A percentile compares a stretch with the other conserved stretches of the same genome.
phyloP scores from a whole-genome alignment of 148 eudicot species.

The Vaccinium macrocarpon region DNA sequence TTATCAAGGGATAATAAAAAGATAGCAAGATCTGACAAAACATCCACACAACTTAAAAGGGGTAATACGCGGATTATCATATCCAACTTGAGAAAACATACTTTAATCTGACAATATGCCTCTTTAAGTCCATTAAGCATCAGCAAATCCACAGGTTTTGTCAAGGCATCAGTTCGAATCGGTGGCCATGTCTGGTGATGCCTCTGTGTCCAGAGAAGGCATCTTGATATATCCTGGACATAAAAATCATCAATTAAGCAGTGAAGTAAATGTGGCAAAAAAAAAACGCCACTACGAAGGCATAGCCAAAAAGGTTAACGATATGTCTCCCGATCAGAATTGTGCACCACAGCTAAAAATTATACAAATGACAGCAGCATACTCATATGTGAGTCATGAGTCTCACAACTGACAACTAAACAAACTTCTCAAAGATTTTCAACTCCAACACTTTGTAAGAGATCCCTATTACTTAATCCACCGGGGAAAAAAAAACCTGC shows the following conservation, averaged over 20 bases:
- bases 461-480: background rate
- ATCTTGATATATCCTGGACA: slow-evolving; percentile 89
- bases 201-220: slow-evolving; percentile 97
- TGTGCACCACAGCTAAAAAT: background rate
- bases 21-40: background rate
- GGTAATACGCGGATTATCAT: background rate
- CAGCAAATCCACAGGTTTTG: slow-evolving; percentile 79
- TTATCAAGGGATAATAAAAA: background rate
- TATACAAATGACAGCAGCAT: slow-evolving; percentile 3
- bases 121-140: slow-evolving; percentile 92
- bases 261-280: slow-evolving; percentile 4
- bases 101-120: slow-evolving; percentile 77
- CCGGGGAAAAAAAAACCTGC: background rate
- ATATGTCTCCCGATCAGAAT: background rate
- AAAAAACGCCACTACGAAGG: background rate
- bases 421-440: background rate
- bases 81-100: background rate
- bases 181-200: slow-evolving; percentile 99
- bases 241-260: background rate
- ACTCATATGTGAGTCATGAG: background rate
- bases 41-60: background rate
- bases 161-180: slow-evolving; percentile 81
- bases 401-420: background rate
- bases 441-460: background rate
- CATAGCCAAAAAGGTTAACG: background rate